Evolutionary conservation across 352 stramenopile species (phyloP), one percentile per base, ranked within the genome.

Genomic region (Peronospora destructor): DNA sequence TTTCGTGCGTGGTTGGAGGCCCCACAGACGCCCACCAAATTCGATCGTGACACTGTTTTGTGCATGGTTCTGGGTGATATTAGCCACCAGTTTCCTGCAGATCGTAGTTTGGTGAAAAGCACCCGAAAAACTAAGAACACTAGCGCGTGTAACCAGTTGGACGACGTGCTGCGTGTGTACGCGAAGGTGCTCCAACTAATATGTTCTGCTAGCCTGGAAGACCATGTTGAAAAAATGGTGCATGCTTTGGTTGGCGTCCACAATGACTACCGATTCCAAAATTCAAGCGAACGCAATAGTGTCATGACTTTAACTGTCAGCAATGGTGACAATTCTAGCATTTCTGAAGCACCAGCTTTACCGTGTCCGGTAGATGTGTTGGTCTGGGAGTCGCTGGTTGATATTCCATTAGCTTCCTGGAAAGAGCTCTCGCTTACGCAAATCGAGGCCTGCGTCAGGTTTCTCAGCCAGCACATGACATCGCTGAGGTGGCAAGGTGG

Each of bases 141-240:
- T 30, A 64, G 34, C 23, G 44, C 60, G 12, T 50, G 23, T 6
- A 50, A 60, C 2, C 52, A 66, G 21, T 56, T 68, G 26, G 61
- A 82, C 6, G 59, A 88, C 43, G 68, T 92, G 9, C 33, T 90
- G n/a, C 66, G 63, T 21, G 66, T 92, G 21, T 90, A 91, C 43
- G 71, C 79, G 0, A 77, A 90, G 40, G 66, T 84, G 13, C 47
- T 94, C 6, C 63, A 85, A 16, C 37, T 87, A 12, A 81, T 94
- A 16, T 90, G 78, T 39, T 61, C 61, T 17, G 32, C 50, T n/a
- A 49, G 87, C 59, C 43, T 94, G 6, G 77, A 78, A 44, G 84
- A 94, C 34, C 84, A 94, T 49, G 56, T 84, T 3, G 84, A 94
- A 55, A 89, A 88, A 45, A 69, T 92, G 25, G 52, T 94, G 0